Evolutionary conservation across 2,329 filamentous ascomycete species (phyloP), one percentile per base, ranked within the genome.

Genomic region (Aspergillus phoenicis): DNA sequence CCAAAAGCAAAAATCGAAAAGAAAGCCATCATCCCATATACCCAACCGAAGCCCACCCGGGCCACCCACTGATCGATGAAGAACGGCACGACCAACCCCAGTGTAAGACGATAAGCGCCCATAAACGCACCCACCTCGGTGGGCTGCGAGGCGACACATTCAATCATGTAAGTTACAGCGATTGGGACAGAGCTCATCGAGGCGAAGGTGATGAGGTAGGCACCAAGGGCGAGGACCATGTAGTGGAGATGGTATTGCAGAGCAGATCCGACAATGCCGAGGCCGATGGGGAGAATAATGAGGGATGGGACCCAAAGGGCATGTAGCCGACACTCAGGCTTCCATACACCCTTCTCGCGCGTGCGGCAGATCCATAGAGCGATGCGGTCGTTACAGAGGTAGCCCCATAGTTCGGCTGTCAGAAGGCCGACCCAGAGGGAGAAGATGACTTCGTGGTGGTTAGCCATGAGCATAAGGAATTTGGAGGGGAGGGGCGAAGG

Each of bases 11-110:
- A 54, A 20, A 54, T 54, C 2, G 52, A 54, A 28, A 54, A 54
- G 36, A 54, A 54, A 1, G 52, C 52, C 52, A 54, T 54, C 52
- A 54, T 54, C 3, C 52, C 52, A 28, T 54, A 54, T 1, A 54
- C 52, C 52, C 52, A 54, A 0, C 52, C 52, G 3, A 54, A 54
- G 1, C 52, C 52, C 6, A 54, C 52, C 13, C 24, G 52, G 5
- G 52, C 52, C 6, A 54, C 52, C 52, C 52, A 54, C 6, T 54
- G 33, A 4, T 54, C 7, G 7, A 54, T 41, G 2, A 54, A 54
- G 22, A 54, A 54, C 15, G 52, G 52, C 7, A 54, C 26, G 13
- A 28, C 52, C 22, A 54, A 33, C 2, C 52, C 52, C 22, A 54
- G 8, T 0, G 52, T 38, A 2, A 54, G 52, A 28, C 52, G 52